Evolutionary conservation across 352 stramenopile species (phyloP).

Genomic region (Pythium sp.): DNA sequence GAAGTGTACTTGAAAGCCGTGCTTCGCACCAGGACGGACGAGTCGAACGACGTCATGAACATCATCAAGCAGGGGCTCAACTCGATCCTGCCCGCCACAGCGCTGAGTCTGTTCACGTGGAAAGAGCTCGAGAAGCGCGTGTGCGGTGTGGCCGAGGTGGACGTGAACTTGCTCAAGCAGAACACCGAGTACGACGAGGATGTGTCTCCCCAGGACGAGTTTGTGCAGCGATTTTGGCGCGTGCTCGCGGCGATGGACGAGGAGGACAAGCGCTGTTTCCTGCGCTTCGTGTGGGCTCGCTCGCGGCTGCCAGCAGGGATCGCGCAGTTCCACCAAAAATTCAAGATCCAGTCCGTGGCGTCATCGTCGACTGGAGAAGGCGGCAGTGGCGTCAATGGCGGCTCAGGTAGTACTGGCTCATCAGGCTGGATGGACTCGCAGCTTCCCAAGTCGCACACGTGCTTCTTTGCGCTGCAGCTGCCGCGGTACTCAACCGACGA

Average conservation of each 20-base stretch:
- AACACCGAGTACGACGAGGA: conserved; percentile 88
- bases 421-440: conserved; percentile 46
- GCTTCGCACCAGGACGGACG: conserved; percentile 36
- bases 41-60: conserved; percentile 51
- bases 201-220: conserved; percentile 53
- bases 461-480: conserved; percentile 83
- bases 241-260: conserved; percentile 58
- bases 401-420: neutral
- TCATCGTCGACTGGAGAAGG: conserved; percentile 11
- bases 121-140: conserved; percentile 70
- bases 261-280: conserved; percentile 68
- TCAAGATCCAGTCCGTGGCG: conserved; percentile 79
- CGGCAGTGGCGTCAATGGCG: neutral
- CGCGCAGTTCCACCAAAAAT: conserved; percentile 78
- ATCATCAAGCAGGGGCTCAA: conserved; percentile 74
- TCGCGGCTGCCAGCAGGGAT: conserved; percentile 59
- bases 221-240: conserved; percentile 78
- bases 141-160: conserved; percentile 69
- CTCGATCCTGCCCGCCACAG: conserved; percentile 69
- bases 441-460: conserved; percentile 86
- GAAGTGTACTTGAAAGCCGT: conserved; percentile 43
- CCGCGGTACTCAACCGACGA: conserved; percentile 78
- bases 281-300: conserved; percentile 82
- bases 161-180: conserved; percentile 60
- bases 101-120: conserved; percentile 56